Conservation (phyloP, 129 eudicot species). For the Gnaphalium uliginosum region DNA sequence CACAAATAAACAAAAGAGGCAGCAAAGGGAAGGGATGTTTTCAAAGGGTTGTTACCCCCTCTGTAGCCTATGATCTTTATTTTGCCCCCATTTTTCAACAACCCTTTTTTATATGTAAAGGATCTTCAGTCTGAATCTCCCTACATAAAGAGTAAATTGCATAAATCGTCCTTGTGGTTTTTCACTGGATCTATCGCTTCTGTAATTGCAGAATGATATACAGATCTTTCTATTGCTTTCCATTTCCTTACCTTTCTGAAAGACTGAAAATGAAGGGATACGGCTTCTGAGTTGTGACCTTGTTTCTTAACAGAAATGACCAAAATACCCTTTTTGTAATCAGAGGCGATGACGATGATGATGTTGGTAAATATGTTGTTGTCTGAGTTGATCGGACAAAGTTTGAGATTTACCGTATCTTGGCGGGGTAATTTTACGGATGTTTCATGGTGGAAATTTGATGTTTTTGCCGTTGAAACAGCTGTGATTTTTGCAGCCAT, state of each 20-base stretch:
- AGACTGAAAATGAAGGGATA: no score
- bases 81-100: conserved; percentile 2
- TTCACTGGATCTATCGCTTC: no score
- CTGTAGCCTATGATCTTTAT: background rate
- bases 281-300: background rate
- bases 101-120: background rate
- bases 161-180: no score
- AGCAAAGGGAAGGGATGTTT: conserved; percentile 17
- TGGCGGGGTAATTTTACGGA: conserved; percentile 29
- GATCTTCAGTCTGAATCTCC: no score
- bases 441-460: background rate
- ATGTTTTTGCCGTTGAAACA: conserved; percentile 12
- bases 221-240: no score
- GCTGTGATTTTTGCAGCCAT: conserved; percentile 38
- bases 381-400: conserved; percentile 25
- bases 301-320: background rate
- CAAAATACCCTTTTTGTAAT: no score
- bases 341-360: conserved; percentile 40
- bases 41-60: conserved; percentile 9
- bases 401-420: conserved; percentile 26
- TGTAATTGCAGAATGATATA: no score
- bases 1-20: background rate
- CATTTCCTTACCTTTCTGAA: no score
- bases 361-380: background rate
- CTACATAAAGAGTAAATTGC: no score